These are phyloP conservation scores for Candida tetrigidarum DNA, from an alignment of 1,139 yeast genomes.

Conservation along the genomic window DNA sequence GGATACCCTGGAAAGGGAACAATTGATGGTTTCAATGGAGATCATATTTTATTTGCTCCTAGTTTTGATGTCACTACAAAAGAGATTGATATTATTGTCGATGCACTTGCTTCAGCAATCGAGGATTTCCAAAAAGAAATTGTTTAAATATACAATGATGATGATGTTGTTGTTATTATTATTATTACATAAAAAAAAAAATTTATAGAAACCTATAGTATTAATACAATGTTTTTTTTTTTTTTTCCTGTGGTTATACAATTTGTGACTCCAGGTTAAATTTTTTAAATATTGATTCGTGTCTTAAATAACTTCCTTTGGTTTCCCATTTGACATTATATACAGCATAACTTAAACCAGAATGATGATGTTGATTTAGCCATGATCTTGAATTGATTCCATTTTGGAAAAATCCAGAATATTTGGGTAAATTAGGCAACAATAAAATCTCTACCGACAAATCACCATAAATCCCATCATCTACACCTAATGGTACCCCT, in stretches of 20 bases:
- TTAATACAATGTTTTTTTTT: conserved; percentile 9
- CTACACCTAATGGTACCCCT: conserved; percentile 11
- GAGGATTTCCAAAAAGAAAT: background rate
- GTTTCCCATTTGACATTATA: conserved; percentile 57
- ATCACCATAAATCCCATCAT: conserved; percentile 49
- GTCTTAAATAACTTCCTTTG: conserved; percentile 34
- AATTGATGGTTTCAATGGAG: conserved; percentile 38
- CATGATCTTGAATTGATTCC: conserved; percentile 79
- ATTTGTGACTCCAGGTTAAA: conserved; percentile 31
- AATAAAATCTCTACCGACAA: conserved; percentile 70
- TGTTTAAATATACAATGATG: background rate
- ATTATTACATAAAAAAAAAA: conserved; percentile 1
- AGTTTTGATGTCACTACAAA: conserved; percentile 48
- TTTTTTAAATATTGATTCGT: conserved; percentile 32
- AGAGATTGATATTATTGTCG: conserved; percentile 37
- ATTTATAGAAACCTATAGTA: background rate
- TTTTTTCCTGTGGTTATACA: conserved; percentile 26
- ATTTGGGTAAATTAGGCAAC: conserved; percentile 66
- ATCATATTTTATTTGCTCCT: conserved; percentile 55
- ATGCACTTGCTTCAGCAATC: conserved; percentile 3
- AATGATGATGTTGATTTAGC: conserved; percentile 54
- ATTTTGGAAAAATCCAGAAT: conserved; percentile 65
- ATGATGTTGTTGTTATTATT: background rate
- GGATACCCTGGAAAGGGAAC: conserved; percentile 52
- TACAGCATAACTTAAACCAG: conserved; percentile 69